phyloP scores from a whole-genome alignment of 2,329 filamentous ascomycete genomes.

The Claviceps sp. region DNA sequence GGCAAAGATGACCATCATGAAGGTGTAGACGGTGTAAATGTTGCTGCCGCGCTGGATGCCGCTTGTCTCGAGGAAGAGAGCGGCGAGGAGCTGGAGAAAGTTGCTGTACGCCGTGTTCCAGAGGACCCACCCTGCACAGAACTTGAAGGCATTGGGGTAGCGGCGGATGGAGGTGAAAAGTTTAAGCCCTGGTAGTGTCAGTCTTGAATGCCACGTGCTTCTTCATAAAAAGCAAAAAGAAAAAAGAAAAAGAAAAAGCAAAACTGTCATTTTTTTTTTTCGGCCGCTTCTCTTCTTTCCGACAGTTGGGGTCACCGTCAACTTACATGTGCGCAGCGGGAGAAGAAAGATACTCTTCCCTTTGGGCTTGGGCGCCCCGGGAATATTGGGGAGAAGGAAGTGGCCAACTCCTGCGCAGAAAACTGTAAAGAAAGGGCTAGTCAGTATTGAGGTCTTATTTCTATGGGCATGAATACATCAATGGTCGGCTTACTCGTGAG shows the following conservation, averaged over 20 bases:
- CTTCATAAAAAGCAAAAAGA: too few species aligned
- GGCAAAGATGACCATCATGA: slow-evolving; percentile 10
- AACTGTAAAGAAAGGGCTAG: slow-evolving; percentile 1
- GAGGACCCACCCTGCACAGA: slow-evolving; percentile 10
- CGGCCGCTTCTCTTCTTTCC: not conserved
- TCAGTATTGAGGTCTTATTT: not conserved
- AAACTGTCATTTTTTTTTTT: too few species aligned
- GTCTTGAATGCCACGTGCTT: too few species aligned
- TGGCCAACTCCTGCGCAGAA: slow-evolving; percentile 7
- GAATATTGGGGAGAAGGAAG: slow-evolving; percentile 8
- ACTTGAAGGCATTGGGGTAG: slow-evolving; percentile 12
- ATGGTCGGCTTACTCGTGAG: slow-evolving; percentile 7
- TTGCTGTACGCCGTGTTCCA: slow-evolving; percentile 11
- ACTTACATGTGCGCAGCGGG: slow-evolving; percentile 9
- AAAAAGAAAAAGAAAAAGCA: too few species aligned
- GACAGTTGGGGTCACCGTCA: not conserved
- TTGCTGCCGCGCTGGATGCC: slow-evolving; percentile 9
- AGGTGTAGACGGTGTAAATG: slow-evolving; percentile 10
- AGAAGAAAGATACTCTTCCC: slow-evolving; percentile 7
- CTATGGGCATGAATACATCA: not conserved
- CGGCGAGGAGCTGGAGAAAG: slow-evolving; percentile 7
- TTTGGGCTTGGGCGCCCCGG: slow-evolving; percentile 6
- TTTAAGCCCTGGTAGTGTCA: slow-evolving; percentile 5
- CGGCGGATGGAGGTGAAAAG: slow-evolving; percentile 9
- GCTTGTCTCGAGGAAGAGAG: slow-evolving; percentile 9